Evolutionary conservation across 1,284 basidiomycete species (phyloP).

Genomic region (Xerocomus minutiporus): DNA sequence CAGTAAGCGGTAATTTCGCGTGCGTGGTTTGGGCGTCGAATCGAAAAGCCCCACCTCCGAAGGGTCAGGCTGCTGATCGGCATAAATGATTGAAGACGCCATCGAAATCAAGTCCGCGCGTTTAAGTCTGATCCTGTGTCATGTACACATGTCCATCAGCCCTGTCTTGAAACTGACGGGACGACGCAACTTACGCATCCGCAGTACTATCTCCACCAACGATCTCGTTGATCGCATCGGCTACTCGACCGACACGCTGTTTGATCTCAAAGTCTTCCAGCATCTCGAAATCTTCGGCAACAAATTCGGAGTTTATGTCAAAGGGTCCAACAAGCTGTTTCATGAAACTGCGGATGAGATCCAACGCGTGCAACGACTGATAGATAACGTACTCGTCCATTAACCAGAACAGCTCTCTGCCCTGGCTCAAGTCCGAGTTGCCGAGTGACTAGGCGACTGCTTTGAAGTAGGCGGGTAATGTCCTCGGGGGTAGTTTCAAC

Average conservation of each 20-base stretch:
- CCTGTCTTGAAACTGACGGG: background rate
- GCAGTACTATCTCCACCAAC: slow-evolving; percentile 38
- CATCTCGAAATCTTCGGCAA: slow-evolving; percentile 60
- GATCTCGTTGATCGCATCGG: slow-evolving; percentile 57
- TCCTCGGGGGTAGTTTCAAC: slow-evolving; percentile 32
- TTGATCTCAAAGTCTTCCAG: slow-evolving; percentile 70
- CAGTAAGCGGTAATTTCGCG: slow-evolving; percentile 56
- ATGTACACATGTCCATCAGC: slow-evolving; percentile 4
- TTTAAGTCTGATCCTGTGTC: slow-evolving; percentile 38
- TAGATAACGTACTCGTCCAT: slow-evolving; percentile 65
- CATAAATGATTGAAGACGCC: slow-evolving; percentile 66
- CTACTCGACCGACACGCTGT: slow-evolving; percentile 65
- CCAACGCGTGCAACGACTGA: background rate
- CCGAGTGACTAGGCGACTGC: slow-evolving; percentile 43
- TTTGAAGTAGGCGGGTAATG: slow-evolving; percentile 27
- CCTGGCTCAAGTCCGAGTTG: slow-evolving; percentile 56
- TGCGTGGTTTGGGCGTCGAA: slow-evolving; percentile 50
- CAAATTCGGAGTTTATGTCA: slow-evolving; percentile 47
- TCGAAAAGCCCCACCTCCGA: slow-evolving; percentile 73
- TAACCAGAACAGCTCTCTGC: slow-evolving; percentile 63
- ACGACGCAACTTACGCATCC: slow-evolving; percentile 41
- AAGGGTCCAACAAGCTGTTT: slow-evolving; percentile 65
- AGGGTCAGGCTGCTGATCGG: slow-evolving; percentile 63
- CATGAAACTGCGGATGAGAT: slow-evolving; percentile 7
- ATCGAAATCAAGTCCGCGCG: slow-evolving; percentile 59